These are phyloP conservation scores for Globisporangium perplexum DNA, from an alignment of 352 stramenopile genomes.

Conservation along the genomic window DNA sequence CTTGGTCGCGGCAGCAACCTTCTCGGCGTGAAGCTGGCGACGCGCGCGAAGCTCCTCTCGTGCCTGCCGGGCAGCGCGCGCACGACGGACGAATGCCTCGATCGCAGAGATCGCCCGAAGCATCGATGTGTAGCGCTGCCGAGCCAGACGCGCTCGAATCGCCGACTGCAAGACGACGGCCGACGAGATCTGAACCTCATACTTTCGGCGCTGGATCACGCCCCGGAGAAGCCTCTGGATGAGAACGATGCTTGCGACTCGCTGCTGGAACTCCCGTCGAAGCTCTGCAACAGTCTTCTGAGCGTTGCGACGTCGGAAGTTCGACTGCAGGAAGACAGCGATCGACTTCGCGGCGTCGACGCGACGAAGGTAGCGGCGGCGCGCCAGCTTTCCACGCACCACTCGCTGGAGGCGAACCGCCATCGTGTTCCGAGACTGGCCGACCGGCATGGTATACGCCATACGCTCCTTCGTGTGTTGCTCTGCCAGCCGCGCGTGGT, in stretches of 20 bases:
- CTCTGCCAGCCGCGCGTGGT: neutral
- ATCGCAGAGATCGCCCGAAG: slow-evolving; percentile 22
- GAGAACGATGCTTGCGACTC: slow-evolving; percentile 20
- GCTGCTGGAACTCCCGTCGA: slow-evolving; percentile 18
- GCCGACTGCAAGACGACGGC: slow-evolving; percentile 32
- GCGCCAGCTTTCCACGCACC: slow-evolving; percentile 32
- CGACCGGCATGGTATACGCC: slow-evolving; percentile 6
- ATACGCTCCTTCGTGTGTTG: slow-evolving; percentile 15
- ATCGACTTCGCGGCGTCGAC: slow-evolving; percentile 21
- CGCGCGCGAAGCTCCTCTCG: slow-evolving; percentile 1
- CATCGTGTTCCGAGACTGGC: slow-evolving; percentile 34
- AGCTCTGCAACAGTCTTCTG: slow-evolving; percentile 20
- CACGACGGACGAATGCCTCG: slow-evolving; percentile 20
- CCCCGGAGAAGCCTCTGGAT: slow-evolving; percentile 41
- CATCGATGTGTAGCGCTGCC: slow-evolving; percentile 18
- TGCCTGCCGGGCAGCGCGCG: slow-evolving; percentile 14
- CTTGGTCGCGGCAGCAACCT: slow-evolving; percentile 16
- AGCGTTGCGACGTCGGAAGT: slow-evolving; percentile 27
- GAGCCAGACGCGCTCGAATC: slow-evolving; percentile 23
- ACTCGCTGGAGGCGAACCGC: slow-evolving; percentile 35
- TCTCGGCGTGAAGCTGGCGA: neutral
- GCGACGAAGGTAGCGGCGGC: slow-evolving; percentile 21
- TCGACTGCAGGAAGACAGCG: slow-evolving; percentile 26
- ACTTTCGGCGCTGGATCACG: slow-evolving; percentile 25
- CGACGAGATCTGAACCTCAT: slow-evolving; percentile 20